Evolutionary conservation across 2,329 filamentous ascomycete genomes (phyloP).

Genomic region (Cladophialophora chaetospira): DNA sequence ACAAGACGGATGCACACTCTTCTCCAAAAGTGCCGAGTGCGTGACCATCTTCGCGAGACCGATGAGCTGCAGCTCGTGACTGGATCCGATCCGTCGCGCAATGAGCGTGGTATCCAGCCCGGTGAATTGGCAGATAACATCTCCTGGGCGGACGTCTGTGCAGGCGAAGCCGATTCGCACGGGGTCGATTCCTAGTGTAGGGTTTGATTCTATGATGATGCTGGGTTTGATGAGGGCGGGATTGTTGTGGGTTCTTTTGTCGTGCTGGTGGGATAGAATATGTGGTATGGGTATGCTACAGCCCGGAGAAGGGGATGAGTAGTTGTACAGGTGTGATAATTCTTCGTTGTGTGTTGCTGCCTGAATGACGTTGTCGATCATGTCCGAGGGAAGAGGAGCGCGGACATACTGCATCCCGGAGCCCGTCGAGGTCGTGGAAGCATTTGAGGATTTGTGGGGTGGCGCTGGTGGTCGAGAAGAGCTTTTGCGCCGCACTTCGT

Average conservation of each 20-base stretch:
- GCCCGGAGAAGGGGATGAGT: conserved; percentile 7
- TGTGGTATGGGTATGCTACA: conserved; percentile 19
- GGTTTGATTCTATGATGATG: conserved; percentile 28
- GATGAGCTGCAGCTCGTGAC: conserved; percentile 17
- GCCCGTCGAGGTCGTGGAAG: not conserved
- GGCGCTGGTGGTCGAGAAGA: not conserved
- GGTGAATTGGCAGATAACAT: conserved; percentile 27
- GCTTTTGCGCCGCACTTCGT: conserved; percentile 21
- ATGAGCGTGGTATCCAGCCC: conserved; percentile 28
- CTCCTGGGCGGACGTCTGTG: conserved; percentile 23
- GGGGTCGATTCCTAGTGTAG: conserved; percentile 8
- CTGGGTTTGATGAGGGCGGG: conserved; percentile 15
- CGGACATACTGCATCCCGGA: conserved; percentile 10
- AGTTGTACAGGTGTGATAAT: conserved; percentile 26
- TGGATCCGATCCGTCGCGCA: conserved; percentile 18
- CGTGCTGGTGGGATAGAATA: conserved; percentile 19
- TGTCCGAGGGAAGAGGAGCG: conserved; percentile 21
- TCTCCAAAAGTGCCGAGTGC: conserved; percentile 19
- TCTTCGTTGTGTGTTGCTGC: conserved; percentile 21
- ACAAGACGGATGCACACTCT: conserved; percentile 19
- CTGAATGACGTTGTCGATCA: conserved; percentile 25
- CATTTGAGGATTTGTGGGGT: not conserved
- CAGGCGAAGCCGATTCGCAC: conserved; percentile 30
- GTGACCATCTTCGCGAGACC: conserved; percentile 27
- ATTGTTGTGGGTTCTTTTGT: conserved; percentile 25